Conservation (phyloP, 164 flowering plant genomes). For the Santalum album region DNA sequence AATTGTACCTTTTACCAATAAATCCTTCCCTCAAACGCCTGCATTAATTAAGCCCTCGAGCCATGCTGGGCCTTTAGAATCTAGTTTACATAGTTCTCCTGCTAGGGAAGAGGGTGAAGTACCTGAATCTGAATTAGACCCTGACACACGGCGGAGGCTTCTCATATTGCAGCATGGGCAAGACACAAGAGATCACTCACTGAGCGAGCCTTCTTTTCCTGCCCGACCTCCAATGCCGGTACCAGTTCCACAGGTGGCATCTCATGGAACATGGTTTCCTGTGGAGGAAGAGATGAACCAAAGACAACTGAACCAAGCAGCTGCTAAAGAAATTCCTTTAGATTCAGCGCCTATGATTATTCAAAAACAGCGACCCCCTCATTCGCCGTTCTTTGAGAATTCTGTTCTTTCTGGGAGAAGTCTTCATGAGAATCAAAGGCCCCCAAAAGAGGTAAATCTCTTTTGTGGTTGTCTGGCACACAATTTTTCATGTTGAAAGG, state of each 20-base stretch:
- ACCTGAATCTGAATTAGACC: conserved; percentile 96
- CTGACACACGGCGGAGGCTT: conserved; percentile 95
- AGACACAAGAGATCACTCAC: conserved; percentile 59
- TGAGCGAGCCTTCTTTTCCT: conserved; percentile 66
- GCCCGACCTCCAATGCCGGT: conserved; percentile 53
- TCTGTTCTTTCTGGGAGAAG: conserved; percentile 45
- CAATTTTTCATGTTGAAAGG: neutral
- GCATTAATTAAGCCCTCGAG: conserved; percentile 40
- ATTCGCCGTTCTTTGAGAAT: conserved; percentile 48
- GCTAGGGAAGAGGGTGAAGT: conserved; percentile 99
- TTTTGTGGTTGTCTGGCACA: neutral
- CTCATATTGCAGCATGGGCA: conserved; percentile 96
- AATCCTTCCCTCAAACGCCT: conserved; percentile 34
- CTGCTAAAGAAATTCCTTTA: conserved; percentile 49
- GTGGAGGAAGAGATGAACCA: conserved; percentile 70
- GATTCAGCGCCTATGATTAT: conserved; percentile 45
- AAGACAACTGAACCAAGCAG: conserved; percentile 32
- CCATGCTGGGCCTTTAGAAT: conserved; percentile 38
- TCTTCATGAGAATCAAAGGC: conserved; percentile 46
- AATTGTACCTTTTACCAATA: conserved; percentile 26
- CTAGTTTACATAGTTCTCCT: conserved; percentile 75
- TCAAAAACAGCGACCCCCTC: conserved; percentile 47
- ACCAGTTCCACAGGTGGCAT: conserved; percentile 37
- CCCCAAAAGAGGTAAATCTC: conserved; percentile 59
- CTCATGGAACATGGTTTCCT: conserved; percentile 60